Conservation (phyloP, 768 basidiomycete species). For the Boletellus ananiceps region DNA sequence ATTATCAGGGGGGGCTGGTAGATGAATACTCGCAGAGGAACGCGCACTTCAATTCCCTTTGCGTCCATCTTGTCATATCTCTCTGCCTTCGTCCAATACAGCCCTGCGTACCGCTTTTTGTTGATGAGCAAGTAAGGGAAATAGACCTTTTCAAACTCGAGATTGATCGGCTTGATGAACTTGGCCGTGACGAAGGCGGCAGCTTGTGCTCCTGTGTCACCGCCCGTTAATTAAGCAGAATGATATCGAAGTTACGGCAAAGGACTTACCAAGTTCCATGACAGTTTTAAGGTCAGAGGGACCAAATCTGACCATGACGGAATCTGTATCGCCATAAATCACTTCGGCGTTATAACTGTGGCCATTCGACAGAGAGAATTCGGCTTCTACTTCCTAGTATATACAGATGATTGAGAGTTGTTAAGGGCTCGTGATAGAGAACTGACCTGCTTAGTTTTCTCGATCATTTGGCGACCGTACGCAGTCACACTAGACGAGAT, state of each 20-base stretch:
- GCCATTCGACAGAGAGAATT: slow-evolving; percentile 83
- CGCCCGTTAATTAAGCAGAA: not conserved
- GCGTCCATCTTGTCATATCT: slow-evolving; percentile 99
- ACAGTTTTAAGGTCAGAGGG: slow-evolving; percentile 80
- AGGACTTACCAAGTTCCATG: slow-evolving; percentile 77
- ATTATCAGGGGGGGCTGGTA: not conserved
- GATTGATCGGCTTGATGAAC: slow-evolving; percentile 94
- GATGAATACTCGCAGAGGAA: not conserved
- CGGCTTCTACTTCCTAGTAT: slow-evolving; percentile 75
- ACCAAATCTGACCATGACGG: slow-evolving; percentile 97
- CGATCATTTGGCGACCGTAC: slow-evolving; percentile 99
- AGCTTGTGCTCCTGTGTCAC: slow-evolving; percentile 73
- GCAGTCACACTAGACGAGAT: slow-evolving; percentile 96
- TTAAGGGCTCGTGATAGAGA: not conserved
- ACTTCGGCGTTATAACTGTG: slow-evolving; percentile 85
- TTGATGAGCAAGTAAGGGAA: slow-evolving; percentile 96
- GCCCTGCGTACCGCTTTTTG: slow-evolving; percentile 97
- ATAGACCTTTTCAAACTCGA: slow-evolving; percentile 99
- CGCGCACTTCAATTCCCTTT: slow-evolving; percentile 92
- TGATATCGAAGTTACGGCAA: not conserved
- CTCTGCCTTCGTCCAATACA: slow-evolving; percentile 95
- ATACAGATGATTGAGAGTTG: not conserved
- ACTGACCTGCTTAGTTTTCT: slow-evolving; percentile 82
- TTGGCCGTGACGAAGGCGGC: slow-evolving; percentile 86
- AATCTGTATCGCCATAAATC: slow-evolving; percentile 98